Evolutionary conservation across 2,329 filamentous ascomycete genomes (phyloP).

Genomic region (Fusarium kyushuense): DNA sequence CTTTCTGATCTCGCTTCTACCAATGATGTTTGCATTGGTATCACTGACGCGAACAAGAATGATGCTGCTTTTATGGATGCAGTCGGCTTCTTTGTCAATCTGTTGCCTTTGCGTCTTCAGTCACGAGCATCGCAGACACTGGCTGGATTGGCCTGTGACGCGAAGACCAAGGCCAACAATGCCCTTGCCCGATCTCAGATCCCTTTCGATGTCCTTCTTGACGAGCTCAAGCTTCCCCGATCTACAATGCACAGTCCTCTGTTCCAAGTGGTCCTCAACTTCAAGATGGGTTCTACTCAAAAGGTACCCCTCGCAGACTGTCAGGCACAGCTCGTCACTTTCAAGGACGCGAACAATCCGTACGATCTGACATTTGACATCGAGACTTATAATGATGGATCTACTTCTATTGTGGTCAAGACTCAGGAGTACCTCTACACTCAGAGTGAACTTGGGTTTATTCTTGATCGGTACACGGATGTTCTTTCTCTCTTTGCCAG

Average conservation of each 20-base stretch:
- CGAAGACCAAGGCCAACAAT: background rate
- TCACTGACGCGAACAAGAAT: constrained; percentile 25
- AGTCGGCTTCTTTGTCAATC: constrained; percentile 27
- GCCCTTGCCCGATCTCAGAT: constrained; percentile 6
- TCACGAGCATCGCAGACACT: background rate
- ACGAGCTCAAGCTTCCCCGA: constrained; percentile 7
- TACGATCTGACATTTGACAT: constrained; percentile 8
- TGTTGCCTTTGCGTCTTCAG: constrained; percentile 5
- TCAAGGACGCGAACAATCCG: constrained; percentile 8
- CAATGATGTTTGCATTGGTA: constrained; percentile 20
- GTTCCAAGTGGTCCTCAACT: constrained; percentile 8
- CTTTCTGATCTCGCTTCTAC: constrained; percentile 7
- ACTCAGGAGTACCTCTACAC: constrained; percentile 9
- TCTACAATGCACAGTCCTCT: constrained; percentile 12
- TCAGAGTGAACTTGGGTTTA: background rate
- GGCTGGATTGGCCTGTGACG: background rate
- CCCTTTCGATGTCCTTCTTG: constrained; percentile 12
- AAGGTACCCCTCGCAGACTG: constrained; percentile 2
- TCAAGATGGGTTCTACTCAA: constrained; percentile 13
- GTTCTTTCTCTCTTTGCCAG: background rate
- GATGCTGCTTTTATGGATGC: constrained; percentile 8
- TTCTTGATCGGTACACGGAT: background rate
- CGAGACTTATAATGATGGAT: background rate
- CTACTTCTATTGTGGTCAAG: background rate
- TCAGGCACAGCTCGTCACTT: background rate